Evolutionary conservation across 164 flowering plant species (phyloP).

Genomic region (Malania oleifera): DNA sequence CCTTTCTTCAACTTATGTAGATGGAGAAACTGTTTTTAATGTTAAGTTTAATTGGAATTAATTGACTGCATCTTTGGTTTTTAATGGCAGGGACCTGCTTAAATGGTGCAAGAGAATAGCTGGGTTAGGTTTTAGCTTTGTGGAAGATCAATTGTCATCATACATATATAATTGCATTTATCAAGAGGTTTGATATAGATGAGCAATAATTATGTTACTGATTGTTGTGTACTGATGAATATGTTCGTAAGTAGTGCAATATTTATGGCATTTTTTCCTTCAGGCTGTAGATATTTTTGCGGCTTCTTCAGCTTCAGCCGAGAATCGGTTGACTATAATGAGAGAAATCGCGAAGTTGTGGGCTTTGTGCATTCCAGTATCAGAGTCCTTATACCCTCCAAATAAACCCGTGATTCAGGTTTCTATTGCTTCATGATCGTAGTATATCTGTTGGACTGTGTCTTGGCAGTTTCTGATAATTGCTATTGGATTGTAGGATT

Average conservation of each 20-base stretch:
- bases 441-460: neutral
- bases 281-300: constrained; percentile 95
- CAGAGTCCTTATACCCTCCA: constrained; percentile 41
- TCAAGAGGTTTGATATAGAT: constrained; percentile 52
- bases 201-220: neutral
- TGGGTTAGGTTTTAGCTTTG: constrained; percentile 37
- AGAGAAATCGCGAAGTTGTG: constrained; percentile 63
- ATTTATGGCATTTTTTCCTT: constrained; percentile 6
- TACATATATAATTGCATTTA: constrained; percentile 41
- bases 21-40: neutral
- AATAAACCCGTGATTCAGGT: constrained; percentile 73
- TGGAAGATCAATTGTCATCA: constrained; percentile 34
- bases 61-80: constrained; percentile 2
- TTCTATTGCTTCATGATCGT: constrained; percentile 1
- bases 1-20: too few species aligned
- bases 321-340: constrained; percentile 44
- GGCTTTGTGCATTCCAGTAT: constrained; percentile 37
- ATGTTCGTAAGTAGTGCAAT: neutral
- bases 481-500: constrained; percentile 37
- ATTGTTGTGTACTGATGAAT: neutral
- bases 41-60: neutral
- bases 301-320: constrained; percentile 48
- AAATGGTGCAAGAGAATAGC: constrained; percentile 87
- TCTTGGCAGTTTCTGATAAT: constrained; percentile 4
- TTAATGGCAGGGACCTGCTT: constrained; percentile 69